Base-by-base conservation (phyloP, 2,329 filamentous ascomycete species). In the Coniosporium tulheliwenetii region DNA sequence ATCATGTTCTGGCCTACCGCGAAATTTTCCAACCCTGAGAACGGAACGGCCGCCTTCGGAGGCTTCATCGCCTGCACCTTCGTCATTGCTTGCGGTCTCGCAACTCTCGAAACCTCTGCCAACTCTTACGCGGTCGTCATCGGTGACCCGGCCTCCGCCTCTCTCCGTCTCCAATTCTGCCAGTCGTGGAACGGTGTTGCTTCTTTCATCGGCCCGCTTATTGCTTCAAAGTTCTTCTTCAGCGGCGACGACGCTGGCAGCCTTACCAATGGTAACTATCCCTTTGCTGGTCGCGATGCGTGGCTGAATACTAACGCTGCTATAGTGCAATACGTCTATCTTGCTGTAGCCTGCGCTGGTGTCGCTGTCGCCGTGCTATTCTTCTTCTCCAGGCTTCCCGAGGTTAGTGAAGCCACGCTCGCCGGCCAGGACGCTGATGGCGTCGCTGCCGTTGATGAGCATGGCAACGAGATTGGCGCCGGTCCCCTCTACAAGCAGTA, bases 51-150 rank as follows among this genome's bases (percentile, higher is more conserved):
- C 5, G 47, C 54, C 10, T 61, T 60, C 47, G 58, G 58, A 34
- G 57, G 58, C 26, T 61, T 61, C 50, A 51, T 56, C 15, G 56
- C 48, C 36, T 60, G 58, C 50, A 61, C 57, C 10, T 46, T 59
- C 15, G 54, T 61, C 45, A 61, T 60, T 45, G 58, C 57, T 32
- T 61, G 57, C 44, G 57, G 57, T 50, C 55, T 60, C 45, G 57
- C 58, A 8, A 61, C 57, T 26, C 55, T 61, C 14, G 58, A 60
- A 50, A 59, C 57, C 30, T 46, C 57, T 35, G 57, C 57, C 45
- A 61, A 61, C 56, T 56, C 52, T 7, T 61, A 61, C 48, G 58
- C 58, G 15, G 56, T 60, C 35, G 58, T 61, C 41, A 60, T 61
- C 44, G 58, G 57, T 37, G 47, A 56, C 43, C 58, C 58, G 13